Conservation (phyloP, 139 green algal species). For the Chlamydomonas sp. region DNA sequence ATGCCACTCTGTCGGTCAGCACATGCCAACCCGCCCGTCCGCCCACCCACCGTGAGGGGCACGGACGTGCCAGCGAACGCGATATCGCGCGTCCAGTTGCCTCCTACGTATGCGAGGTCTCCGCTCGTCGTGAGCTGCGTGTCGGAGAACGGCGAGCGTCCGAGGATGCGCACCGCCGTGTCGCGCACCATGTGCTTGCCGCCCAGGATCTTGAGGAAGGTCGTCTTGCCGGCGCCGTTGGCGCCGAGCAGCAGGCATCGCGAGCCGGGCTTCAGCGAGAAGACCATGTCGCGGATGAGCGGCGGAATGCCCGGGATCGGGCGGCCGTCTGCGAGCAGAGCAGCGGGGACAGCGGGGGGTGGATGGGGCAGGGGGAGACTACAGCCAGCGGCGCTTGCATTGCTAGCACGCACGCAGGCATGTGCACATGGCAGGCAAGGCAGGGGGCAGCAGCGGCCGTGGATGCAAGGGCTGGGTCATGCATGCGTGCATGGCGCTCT, state of each 20-base stretch:
- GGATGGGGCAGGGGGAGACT: not conserved
- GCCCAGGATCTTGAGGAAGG: conserved; percentile 74
- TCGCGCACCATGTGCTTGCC: conserved; percentile 87
- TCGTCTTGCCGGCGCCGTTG: conserved; percentile 87
- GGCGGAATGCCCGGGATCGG: conserved; percentile 56
- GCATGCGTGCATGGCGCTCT: not conserved
- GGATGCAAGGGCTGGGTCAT: not conserved
- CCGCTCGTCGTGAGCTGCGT: conserved; percentile 73
- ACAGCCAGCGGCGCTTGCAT: too few species aligned
- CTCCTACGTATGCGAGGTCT: conserved; percentile 84
- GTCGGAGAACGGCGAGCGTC: conserved; percentile 84
- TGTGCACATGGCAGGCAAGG: not conserved
- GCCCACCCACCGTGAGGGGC: conserved; percentile 64
- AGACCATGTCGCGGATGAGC: conserved; percentile 59
- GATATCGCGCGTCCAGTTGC: conserved; percentile 88
- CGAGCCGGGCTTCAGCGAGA: conserved; percentile 51
- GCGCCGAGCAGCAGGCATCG: conserved; percentile 74
- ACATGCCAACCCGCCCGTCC: too few species aligned
- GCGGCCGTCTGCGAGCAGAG: conserved; percentile 58
- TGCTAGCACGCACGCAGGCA: not conserved
- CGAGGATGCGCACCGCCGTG: conserved; percentile 54
- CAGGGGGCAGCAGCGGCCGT: not conserved
- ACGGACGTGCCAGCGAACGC: conserved; percentile 85
- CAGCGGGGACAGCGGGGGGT: not conserved
- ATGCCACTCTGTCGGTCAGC: too few species aligned